A percentile compares a stretch with the other conserved stretches of the same genome.
Conservation (phyloP, 2,329 filamentous ascomycete species). For the Botrytis medusae region DNA sequence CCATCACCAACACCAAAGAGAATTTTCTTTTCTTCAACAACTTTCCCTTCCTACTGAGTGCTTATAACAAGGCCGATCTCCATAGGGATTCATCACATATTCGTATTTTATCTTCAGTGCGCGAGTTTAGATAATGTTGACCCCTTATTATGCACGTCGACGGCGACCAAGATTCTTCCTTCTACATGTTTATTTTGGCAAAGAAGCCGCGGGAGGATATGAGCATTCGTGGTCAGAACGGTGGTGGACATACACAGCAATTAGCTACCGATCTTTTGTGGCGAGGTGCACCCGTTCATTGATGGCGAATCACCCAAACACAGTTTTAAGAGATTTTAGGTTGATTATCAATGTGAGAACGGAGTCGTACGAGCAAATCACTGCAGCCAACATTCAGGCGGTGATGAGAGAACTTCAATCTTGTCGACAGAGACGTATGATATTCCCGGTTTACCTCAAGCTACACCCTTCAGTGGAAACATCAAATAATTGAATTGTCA, state of each 20-base stretch:
- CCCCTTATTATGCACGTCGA: not conserved
- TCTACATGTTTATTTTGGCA: not conserved
- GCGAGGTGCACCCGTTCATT: not conserved
- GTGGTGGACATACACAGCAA: not conserved
- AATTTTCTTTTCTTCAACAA: not conserved
- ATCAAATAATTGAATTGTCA: not conserved
- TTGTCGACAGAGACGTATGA: too few species aligned
- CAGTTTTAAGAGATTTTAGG: not conserved
- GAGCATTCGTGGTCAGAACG: not conserved
- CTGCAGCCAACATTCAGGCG: not conserved
- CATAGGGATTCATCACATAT: not conserved
- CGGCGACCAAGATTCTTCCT: not conserved
- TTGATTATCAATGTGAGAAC: not conserved
- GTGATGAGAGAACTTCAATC: not conserved
- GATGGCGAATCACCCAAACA: not conserved
- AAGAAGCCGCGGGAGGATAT: not conserved
- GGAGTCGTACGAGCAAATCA: not conserved
- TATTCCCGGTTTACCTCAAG: not conserved
- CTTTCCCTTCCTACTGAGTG: not conserved
- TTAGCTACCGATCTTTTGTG: not conserved
- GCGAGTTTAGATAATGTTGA: not conserved
- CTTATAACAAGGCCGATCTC: not conserved
- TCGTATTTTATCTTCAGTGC: not conserved
- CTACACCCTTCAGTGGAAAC: too few species aligned
- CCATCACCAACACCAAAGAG: not conserved